Base-by-base conservation (phyloP, 129 eudicot genomes). In the Ambrosia trifida region DNA sequence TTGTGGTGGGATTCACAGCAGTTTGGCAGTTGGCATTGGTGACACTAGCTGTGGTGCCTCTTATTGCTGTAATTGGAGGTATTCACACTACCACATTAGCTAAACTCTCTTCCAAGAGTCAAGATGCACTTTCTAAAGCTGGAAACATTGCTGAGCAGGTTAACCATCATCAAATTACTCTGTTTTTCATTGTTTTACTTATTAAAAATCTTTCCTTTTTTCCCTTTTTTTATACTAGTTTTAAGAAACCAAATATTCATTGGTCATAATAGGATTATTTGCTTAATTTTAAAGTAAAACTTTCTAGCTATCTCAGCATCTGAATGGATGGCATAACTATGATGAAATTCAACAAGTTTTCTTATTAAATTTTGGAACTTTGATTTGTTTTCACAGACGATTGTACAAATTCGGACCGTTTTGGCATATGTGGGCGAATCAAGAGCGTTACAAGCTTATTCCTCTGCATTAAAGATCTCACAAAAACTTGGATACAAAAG, bases 131-230 rank as follows among this genome's bases (percentile, higher is more conserved):
- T 72, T 84, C 98, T 31, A 82, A 92, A 78, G 98, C 98, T 19
- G 98, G 98, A 79, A 89, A 88, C 63, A 92, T 89, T 47, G 98
- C 84, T 12, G 98, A 92, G 65, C 98, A 92, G 96, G 98, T 92
- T 38, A 74, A 53, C 5, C 18, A 65, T 64, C 12, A 66, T 67
- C 59, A 58, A 53, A 45, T 75, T 31, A 12, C 36, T 41, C 68
- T 76, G 45, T 76, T 66, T 40, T 46, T 52, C 32, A 5, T 53
- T 40, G 11, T 59, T 30, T 43, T 40, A 53, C 17, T 46, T 17
- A 54, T 6, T 52, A 2, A 53, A 52, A 5, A 13, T 28, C 10
- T 20, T 20, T 24, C 19, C 45, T 18, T 46, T 41, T 41, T 54
- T 19, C 49, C 28, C 50, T 53, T 59, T 66, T 66, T 56, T 1